Evolutionary conservation across 2,329 filamentous ascomycete genomes (phyloP).

Genomic region (Hypoxylon sp.): DNA sequence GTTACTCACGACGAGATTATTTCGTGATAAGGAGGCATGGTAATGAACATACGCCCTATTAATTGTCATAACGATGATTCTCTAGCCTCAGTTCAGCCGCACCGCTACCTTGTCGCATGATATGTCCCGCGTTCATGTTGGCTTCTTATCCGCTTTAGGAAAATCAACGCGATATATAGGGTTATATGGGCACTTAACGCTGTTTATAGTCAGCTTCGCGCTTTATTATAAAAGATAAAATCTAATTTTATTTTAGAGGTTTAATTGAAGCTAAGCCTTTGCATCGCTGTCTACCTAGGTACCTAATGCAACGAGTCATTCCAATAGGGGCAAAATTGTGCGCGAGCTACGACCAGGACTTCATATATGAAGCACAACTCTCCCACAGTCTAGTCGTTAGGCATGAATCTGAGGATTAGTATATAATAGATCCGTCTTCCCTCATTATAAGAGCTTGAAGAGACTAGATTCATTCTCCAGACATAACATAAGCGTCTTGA

Average conservation of each 20-base stretch:
- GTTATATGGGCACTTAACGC: not conserved
- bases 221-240: not conserved
- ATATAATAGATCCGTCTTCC: slow-evolving; percentile 3
- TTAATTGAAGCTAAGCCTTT: not conserved
- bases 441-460: not conserved
- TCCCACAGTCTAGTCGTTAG: not conserved
- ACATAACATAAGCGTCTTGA: not conserved
- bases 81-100: slow-evolving; percentile 18
- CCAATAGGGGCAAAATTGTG: not conserved
- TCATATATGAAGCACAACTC: not conserved
- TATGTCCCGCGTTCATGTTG: slow-evolving; percentile 11
- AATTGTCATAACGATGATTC: not conserved
- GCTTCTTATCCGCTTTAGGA: slow-evolving; percentile 13
- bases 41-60: not conserved
- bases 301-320: not conserved
- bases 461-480: not conserved
- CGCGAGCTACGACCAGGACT: not conserved
- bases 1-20: not conserved
- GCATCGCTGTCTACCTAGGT: not conserved
- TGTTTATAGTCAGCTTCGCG: not conserved
- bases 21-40: not conserved
- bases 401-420: not conserved
- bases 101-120: slow-evolving; percentile 5
- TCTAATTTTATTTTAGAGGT: not conserved
- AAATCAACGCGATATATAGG: slow-evolving; percentile 4